Percentiles rank a stretch among this genome's conserved stretches.
phyloP scores from a whole-genome alignment of 257 asterid species.

The Coffea canephora region DNA sequence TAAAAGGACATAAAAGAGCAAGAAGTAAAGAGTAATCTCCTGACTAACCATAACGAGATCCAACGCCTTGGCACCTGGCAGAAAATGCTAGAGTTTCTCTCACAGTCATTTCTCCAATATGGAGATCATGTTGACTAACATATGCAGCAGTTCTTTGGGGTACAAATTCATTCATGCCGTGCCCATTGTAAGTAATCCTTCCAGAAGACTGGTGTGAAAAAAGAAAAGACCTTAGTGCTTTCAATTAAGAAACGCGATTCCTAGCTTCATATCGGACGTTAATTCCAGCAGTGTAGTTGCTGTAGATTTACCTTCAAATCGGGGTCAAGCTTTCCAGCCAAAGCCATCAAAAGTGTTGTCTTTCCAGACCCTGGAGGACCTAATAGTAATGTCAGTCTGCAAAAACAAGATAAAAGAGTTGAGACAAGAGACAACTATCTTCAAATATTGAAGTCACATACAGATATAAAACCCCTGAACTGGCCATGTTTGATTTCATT shows the following conservation, averaged over 20 bases:
- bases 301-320: constrained; percentile 29
- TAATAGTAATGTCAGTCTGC: constrained; percentile 50
- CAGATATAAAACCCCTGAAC: neutral
- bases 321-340: constrained; percentile 53
- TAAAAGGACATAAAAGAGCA: neutral
- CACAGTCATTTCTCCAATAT: constrained; percentile 72
- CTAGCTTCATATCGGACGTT: neutral
- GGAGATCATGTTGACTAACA: constrained; percentile 51
- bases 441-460: neutral
- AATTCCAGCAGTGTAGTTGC: neutral
- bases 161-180: constrained; percentile 39
- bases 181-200: constrained; percentile 45
- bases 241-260: neutral
- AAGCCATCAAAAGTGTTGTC: constrained; percentile 49
- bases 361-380: constrained; percentile 61
- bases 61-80: constrained; percentile 77
- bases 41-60: constrained; percentile 62
- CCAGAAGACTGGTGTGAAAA: constrained; percentile 29
- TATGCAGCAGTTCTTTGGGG: constrained; percentile 46
- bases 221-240: neutral
- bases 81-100: constrained; percentile 70
- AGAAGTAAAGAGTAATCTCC: neutral
- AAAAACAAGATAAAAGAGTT: neutral
- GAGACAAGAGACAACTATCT: neutral
- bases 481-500: neutral